phyloP scores from a whole-genome alignment of 306 rosid species.

The Malus sylvestris region DNA sequence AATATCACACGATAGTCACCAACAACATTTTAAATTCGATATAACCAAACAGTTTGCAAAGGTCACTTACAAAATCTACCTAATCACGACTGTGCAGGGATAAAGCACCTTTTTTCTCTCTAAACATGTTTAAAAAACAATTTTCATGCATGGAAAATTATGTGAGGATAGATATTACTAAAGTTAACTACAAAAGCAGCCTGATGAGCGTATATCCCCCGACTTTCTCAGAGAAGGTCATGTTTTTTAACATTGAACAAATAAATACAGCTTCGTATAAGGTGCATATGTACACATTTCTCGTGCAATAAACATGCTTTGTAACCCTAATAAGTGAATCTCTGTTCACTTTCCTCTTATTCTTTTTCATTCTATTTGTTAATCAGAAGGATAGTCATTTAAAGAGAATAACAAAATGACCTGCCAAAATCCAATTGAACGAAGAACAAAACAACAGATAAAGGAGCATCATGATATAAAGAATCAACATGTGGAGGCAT shows the following conservation, averaged over 20 bases:
- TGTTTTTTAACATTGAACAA: not conserved
- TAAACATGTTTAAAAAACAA: not conserved
- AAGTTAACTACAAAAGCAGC: not conserved
- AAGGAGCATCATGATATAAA: not conserved
- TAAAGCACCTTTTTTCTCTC: not conserved
- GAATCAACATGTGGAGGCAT: not conserved
- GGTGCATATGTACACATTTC: not conserved
- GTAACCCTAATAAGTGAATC: not conserved
- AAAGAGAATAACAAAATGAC: not conserved
- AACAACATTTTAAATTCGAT: not conserved
- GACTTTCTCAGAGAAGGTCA: not conserved
- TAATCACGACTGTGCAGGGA: not conserved
- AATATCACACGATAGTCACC: not conserved
- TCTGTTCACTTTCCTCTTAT: not conserved
- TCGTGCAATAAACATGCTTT: not conserved
- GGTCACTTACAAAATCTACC: not conserved
- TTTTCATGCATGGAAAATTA: not conserved
- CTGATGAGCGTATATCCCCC: not conserved
- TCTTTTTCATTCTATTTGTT: not conserved
- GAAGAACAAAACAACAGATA: not conserved
- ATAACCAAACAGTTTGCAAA: not conserved
- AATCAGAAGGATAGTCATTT: not conserved
- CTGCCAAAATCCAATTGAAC: not conserved
- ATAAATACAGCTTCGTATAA: not conserved
- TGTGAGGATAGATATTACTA: not conserved